Base-by-base conservation (phyloP, 108 stramenopile genomes). In the Skeletonema grethae region DNA sequence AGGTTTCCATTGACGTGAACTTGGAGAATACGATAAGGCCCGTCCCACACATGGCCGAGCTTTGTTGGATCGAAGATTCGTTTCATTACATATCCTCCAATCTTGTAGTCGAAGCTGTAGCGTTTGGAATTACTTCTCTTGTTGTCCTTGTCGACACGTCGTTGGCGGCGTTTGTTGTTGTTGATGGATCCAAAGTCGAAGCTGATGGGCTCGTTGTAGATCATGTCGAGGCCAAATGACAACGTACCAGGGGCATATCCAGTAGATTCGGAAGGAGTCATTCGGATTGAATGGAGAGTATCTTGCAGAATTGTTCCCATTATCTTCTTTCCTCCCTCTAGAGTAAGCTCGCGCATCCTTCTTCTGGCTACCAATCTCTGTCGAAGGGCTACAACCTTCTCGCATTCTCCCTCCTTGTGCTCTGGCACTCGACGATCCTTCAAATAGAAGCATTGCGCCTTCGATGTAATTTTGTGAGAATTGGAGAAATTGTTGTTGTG, bases 351-450 rank as follows among this genome's bases (percentile, higher is more conserved):
- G 12, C 60, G 60, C 24, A 64, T 80, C 31, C 58, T 18, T 36
- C 79, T 59, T 24, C 79, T 31, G 0, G 66, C 72, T 9, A 63
- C 79, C 38, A 80, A 63, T 50, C 67, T 68, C 39, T 73, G 67
- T 15, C 79, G 79, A 57, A 80, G 72, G 16, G 57, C 45, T 63
- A 72, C 72, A 11, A 80, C 41, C 63, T 80, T 80, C 28, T 72
- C 79, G 39, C 79, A 80, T 62, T 80, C 79, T 68, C 79, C 79
- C 32, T 80, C 79, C 63, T 80, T 80, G 39, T 48, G 73, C 38
- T 61, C 79, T 64, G 79, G 79, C 12, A 80, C 68, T 28, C 41
- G 79, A 29, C 57, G 72, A 25, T 55, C 57, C 28, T 59, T 77
- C 24, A 8, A 50, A 7, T n/a, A 61, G 29, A 16, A 60, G 30